Evolutionary conservation across 1,284 basidiomycete species (phyloP).

Genomic region (Malassezia globosa): DNA sequence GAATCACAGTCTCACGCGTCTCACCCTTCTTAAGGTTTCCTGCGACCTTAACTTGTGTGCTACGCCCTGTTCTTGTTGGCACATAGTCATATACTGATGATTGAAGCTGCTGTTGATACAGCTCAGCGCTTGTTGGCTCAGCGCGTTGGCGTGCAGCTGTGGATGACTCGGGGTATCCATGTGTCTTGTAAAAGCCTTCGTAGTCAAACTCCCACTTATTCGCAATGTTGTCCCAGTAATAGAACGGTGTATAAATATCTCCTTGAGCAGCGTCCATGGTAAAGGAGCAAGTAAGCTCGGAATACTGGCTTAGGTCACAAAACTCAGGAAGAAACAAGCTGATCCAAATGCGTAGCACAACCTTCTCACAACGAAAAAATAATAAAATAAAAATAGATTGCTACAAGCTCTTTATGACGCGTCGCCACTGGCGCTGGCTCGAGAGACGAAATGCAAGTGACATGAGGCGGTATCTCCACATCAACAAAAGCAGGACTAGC

Average conservation of each 20-base stretch:
- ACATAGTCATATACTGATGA: slow-evolving; percentile 14
- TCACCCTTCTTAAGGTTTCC: slow-evolving; percentile 63
- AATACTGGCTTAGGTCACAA: too few species aligned
- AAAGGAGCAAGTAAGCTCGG: neutral
- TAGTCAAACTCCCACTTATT: slow-evolving; percentile 45
- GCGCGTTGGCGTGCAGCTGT: slow-evolving; percentile 17
- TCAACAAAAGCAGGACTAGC: too few species aligned
- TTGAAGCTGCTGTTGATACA: slow-evolving; percentile 18
- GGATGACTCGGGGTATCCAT: slow-evolving; percentile 24
- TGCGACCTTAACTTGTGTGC: slow-evolving; percentile 19
- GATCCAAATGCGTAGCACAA: too few species aligned
- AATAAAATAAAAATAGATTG: too few species aligned
- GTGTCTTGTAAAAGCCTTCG: slow-evolving; percentile 32
- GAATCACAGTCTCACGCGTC: slow-evolving; percentile 81
- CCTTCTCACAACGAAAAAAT: too few species aligned
- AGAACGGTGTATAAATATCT: slow-evolving; percentile 44
- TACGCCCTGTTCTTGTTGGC: slow-evolving; percentile 5
- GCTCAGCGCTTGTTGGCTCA: slow-evolving; percentile 15
- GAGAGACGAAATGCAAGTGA: too few species aligned
- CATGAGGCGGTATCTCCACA: too few species aligned
- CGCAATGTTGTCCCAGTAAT: slow-evolving; percentile 40
- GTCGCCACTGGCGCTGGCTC: too few species aligned
- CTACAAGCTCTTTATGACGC: too few species aligned
- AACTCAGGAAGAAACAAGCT: too few species aligned
- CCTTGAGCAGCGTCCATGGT: slow-evolving; percentile 1